Evolutionary conservation across 2,329 filamentous ascomycete genomes (phyloP), one percentile per base, ranked within the genome.

Genomic region (Incumbomyces lentus): DNA sequence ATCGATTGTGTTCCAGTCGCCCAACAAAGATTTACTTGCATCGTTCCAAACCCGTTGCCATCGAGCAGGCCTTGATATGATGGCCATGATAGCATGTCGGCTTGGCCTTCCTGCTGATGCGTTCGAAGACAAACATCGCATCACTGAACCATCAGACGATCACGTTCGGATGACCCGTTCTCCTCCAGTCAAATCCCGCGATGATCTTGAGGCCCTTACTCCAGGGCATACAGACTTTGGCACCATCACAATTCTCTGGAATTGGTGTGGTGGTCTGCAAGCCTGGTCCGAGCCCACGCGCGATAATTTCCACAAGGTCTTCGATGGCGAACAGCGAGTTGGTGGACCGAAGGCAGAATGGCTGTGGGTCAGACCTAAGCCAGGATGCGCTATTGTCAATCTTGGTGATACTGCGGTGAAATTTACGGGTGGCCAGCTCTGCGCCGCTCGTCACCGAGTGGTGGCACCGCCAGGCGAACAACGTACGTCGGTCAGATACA

Each of bases 391-490:
- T 33, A 58, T 63, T 13, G 58, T 64, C 12, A 62, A 62, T 36
- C 40, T 62, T 14, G 60, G 61, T 0, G 59, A 62, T 53, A 63
- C 65, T 3, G 62, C 68, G 59, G 65, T 68, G 7, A 68, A 67
- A 47, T 69, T 69, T 46, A 68, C 63, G 6, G 64, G 65, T 37
- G 68, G 68, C 0, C 47, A 66, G 12, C 49, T 70, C 31, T 56
- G 64, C 3, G 64, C 61, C 1, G 66, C 64, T 51, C 62, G 68
- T 12, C 74, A 77, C 58, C 65, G 74, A 2, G 73, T 78, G 16
- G 68, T 70, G 6, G 61, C 64, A 19, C 67, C 74, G 26, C 73
- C 73, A 0, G 72, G 72, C 0, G 55, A 59, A n/a, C 74, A 77
- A 55, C 64, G 57, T 2, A 56, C 60, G 10, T 50, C 47, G 13